Percentiles rank a stretch among this genome's conserved stretches.
Conservation (phyloP, 140 eudicot genomes). For the Oenanthe javanica region DNA sequence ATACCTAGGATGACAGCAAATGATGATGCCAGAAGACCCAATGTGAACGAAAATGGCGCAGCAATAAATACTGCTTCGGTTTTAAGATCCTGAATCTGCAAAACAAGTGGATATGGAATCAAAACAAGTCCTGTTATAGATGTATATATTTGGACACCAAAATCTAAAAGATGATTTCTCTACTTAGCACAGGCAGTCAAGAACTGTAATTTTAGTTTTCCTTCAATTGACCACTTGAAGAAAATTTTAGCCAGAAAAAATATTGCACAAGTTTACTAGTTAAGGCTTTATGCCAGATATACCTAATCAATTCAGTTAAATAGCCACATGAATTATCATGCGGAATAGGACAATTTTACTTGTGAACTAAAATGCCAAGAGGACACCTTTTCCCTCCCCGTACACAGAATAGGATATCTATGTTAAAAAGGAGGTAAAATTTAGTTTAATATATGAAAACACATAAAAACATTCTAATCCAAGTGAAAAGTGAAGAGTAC, state of each 20-base stretch:
- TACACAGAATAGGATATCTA: neutral
- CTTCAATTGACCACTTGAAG: neutral
- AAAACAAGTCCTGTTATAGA: neutral
- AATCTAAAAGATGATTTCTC: neutral
- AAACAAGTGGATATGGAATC: neutral
- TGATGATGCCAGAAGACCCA: slow-evolving; percentile 64
- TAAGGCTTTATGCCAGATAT: neutral
- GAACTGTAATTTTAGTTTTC: neutral
- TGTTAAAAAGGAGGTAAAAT: neutral
- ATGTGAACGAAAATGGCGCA: slow-evolving; percentile 80
- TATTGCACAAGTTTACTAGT: neutral
- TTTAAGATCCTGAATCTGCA: slow-evolving; percentile 62
- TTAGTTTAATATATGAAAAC: neutral
- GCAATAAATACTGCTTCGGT: slow-evolving; percentile 68
- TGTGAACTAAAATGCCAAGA: neutral
- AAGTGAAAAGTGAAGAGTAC: neutral
- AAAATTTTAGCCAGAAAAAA: neutral
- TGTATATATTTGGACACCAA: neutral
- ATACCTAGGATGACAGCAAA: slow-evolving; percentile 68
- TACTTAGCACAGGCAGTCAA: no score
- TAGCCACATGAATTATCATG: neutral
- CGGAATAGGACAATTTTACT: neutral
- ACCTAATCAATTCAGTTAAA: neutral
- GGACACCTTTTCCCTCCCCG: neutral
- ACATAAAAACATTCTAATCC: neutral